phyloP scores from a whole-genome alignment of 1,284 basidiomycete species.

The Cystobasidium sp. region DNA sequence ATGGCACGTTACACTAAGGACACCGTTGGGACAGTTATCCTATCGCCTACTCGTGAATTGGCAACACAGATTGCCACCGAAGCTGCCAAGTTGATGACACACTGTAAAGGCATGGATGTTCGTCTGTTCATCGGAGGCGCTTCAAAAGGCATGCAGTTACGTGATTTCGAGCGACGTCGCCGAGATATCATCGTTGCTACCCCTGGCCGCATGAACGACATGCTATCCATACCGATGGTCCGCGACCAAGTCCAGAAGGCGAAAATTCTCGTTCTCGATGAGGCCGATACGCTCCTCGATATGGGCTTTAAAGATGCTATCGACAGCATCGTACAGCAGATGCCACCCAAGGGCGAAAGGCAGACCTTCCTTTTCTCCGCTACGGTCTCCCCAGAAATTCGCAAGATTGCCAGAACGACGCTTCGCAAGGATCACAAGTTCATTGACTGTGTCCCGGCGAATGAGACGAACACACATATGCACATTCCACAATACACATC shows the following conservation, averaged over 20 bases:
- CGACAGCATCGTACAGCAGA: conserved; percentile 69
- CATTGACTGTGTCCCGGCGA: conserved; percentile 65
- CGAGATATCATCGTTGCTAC: conserved; percentile 91
- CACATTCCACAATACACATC: conserved; percentile 87
- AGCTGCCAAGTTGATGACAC: conserved; percentile 69
- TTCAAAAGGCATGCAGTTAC: conserved; percentile 69
- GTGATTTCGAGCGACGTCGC: conserved; percentile 67
- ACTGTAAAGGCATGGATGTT: conserved; percentile 72
- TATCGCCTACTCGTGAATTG: conserved; percentile 92
- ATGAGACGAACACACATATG: conserved; percentile 69
- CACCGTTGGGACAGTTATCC: conserved; percentile 75
- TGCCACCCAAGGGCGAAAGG: conserved; percentile 71
- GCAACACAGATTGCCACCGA: conserved; percentile 92
- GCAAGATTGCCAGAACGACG: conserved; percentile 62
- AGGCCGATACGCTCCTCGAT: conserved; percentile 92
- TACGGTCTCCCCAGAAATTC: conserved; percentile 64
- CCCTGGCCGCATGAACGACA: conserved; percentile 83
- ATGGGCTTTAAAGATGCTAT: conserved; percentile 96
- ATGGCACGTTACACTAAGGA: conserved; percentile 52
- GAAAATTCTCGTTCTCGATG: conserved; percentile 81
- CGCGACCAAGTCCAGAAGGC: conserved; percentile 64
- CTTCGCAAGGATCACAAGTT: conserved; percentile 68
- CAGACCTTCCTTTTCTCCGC: conserved; percentile 97
- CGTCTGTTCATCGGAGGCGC: conserved; percentile 81
- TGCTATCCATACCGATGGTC: conserved; percentile 70